phyloP scores from a whole-genome alignment of 345 rosid genomes.

The Eucalyptus albens region DNA sequence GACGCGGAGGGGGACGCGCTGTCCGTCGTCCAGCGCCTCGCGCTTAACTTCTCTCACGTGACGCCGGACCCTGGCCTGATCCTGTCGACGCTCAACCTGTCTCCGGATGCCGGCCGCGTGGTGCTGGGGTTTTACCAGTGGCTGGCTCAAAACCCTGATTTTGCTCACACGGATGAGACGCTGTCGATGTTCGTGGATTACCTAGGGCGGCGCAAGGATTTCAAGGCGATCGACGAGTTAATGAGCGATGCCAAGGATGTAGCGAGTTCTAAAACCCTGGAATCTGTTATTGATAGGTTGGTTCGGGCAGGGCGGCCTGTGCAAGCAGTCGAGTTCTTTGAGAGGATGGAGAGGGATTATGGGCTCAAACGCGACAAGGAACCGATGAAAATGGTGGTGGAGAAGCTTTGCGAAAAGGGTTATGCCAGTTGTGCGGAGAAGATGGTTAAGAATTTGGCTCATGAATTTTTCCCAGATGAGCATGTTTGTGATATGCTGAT shows the following conservation, averaged over 20 bases:
- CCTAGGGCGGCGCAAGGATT: slow-evolving; percentile 88
- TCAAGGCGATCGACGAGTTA: slow-evolving; percentile 68
- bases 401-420: slow-evolving; percentile 61
- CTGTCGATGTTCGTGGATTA: slow-evolving; percentile 63
- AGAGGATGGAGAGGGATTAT: slow-evolving; percentile 68
- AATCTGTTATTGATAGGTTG: slow-evolving; percentile 52
- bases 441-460: slow-evolving; percentile 68
- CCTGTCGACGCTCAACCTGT: slow-evolving; percentile 46
- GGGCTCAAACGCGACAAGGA: slow-evolving; percentile 64
- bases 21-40: slow-evolving; percentile 43
- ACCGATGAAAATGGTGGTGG: slow-evolving; percentile 49
- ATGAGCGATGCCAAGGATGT: slow-evolving; percentile 34
- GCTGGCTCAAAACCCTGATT: slow-evolving; percentile 29
- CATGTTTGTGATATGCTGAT: slow-evolving; percentile 68
- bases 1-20: slow-evolving; percentile 25
- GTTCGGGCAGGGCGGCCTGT: slow-evolving; percentile 69
- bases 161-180: slow-evolving; percentile 65
- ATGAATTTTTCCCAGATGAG: slow-evolving; percentile 88
- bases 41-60: slow-evolving; percentile 73
- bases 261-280: slow-evolving; percentile 36
- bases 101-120: slow-evolving; percentile 75
- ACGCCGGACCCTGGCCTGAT: slow-evolving; percentile 43
- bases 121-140: slow-evolving; percentile 64
- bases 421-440: slow-evolving; percentile 74
- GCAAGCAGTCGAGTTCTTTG: slow-evolving; percentile 59